Evolutionary conservation across 2,329 filamentous ascomycete genomes (phyloP).

Genomic region (Diatrype stigma): DNA sequence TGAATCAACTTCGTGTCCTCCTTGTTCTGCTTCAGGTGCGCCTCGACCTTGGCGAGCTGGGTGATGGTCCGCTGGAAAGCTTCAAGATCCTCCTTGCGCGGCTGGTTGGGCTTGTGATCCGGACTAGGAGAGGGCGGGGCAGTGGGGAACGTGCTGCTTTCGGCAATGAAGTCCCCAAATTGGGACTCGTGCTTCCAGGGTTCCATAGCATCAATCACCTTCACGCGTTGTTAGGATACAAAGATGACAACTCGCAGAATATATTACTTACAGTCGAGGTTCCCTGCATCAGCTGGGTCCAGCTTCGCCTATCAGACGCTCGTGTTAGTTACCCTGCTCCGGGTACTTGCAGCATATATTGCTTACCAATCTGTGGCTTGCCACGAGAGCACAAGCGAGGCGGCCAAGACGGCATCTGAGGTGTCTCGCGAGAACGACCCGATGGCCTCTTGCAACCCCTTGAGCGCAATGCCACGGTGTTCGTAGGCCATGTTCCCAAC

Average conservation of each 20-base stretch:
- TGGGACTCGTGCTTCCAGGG: slow-evolving; percentile 86
- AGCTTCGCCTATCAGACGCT: slow-evolving; percentile 65
- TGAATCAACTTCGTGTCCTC: slow-evolving; percentile 66
- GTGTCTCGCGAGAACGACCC: slow-evolving; percentile 78
- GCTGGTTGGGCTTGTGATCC: slow-evolving; percentile 57
- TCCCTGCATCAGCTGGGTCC: slow-evolving; percentile 89
- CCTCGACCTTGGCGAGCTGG: slow-evolving; percentile 64
- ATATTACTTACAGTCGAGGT: slow-evolving; percentile 70
- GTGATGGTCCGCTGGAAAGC: slow-evolving; percentile 63
- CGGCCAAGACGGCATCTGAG: slow-evolving; percentile 86
- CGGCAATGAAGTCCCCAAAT: slow-evolving; percentile 76
- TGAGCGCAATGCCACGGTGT: slow-evolving; percentile 80
- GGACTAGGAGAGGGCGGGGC: slow-evolving; percentile 60
- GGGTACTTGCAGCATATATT: slow-evolving; percentile 33
- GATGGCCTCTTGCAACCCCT: slow-evolving; percentile 84
- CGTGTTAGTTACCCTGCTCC: slow-evolving; percentile 31
- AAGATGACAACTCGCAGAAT: background rate
- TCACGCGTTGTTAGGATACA: slow-evolving; percentile 22
- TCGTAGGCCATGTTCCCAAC: slow-evolving; percentile 87
- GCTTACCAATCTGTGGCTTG: slow-evolving; percentile 92
- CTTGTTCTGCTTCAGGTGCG: slow-evolving; percentile 63
- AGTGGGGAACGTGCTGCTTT: slow-evolving; percentile 70
- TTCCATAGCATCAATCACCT: slow-evolving; percentile 90
- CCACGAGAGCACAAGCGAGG: slow-evolving; percentile 90
- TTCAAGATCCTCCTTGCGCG: slow-evolving; percentile 66